Base-by-base conservation (phyloP, 2,329 filamentous ascomycete species). In the Onygenales sp. region DNA sequence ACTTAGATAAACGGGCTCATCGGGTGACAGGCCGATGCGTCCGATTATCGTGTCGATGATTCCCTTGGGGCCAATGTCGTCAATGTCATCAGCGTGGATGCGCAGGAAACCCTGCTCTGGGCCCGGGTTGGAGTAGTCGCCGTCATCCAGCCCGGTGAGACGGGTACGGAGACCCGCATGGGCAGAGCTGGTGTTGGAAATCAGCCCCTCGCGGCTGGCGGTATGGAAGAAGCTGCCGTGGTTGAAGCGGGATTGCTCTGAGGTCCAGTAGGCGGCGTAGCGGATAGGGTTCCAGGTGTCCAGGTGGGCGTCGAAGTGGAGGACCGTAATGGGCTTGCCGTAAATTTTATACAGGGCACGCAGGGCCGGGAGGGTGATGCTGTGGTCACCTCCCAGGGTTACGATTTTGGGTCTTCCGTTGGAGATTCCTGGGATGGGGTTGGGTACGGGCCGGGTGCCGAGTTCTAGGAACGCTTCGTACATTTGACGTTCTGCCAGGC, bases 191-290 rank as follows among this genome's bases (percentile, higher is more conserved):
- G 76, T 73, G 68, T 92, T 91, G 56, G 81, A 77, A 54, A 95
- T 84, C 31, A 95, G 73, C 0, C 87, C 88, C 68, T 95, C 90
- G 33, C 84, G 83, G 48, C 84, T 84, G 5, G 90, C 90, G 60
- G 92, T 80, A 86, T 89, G 92, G 77, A 95, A 95, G 84, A 95
- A 93, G 60, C 82, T 88, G 4, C 91, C 90, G 69, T 95, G 90
- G 64, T 85, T 95, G 74, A 94, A 93, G 60, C 85, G 80, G 2
- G 82, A 79, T 67, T 89, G 86, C 55, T 82, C 78, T 2, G 78
- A 79, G 6, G 75, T 69, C 90, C 90, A 95, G 53, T 84, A 82
- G 13, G 80, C 84, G 0, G 88, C 87, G 69, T 94, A 95, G 60
- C 88, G 71, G 36, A 69, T 80, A 2, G 89, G 87, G 66, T 92